phyloP scores from a whole-genome alignment of 441 rosid species.

The Gossypium trilobum region DNA sequence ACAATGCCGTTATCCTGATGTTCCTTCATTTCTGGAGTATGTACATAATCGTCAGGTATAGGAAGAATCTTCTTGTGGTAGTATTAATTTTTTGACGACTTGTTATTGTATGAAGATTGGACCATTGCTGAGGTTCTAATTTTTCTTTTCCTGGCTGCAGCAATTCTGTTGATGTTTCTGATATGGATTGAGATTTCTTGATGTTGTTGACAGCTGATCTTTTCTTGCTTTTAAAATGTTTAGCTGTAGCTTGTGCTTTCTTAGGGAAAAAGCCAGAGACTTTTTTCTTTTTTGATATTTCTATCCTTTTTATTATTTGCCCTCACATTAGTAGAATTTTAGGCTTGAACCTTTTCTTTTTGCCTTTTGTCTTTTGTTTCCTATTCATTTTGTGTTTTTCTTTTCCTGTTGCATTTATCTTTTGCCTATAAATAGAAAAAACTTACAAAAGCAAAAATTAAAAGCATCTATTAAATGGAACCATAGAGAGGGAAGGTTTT shows the following conservation, averaged over 20 bases:
- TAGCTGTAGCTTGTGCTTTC: neutral
- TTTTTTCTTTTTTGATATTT: neutral
- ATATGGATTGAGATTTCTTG: neutral
- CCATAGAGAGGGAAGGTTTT: neutral
- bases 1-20: conserved; percentile 48
- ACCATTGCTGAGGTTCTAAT: neutral
- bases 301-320: neutral
- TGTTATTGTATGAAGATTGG: neutral
- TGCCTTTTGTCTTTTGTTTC: neutral
- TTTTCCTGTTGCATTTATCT: neutral
- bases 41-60: conserved; percentile 61
- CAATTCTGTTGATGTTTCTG: neutral
- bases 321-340: neutral
- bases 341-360: neutral
- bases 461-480: neutral
- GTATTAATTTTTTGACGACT: neutral
- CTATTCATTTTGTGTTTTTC: neutral
- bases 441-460: neutral
- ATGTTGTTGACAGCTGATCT: neutral
- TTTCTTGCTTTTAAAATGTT: neutral
- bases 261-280: neutral
- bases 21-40: conserved; percentile 57
- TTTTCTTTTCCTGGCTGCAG: neutral
- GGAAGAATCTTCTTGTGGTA: neutral
- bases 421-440: neutral